A percentile compares a stretch with the other conserved stretches of the same genome.
Evolutionary conservation across 495 filamentous ascomycete genomes (phyloP).

Genomic region (Bryoglossum gracile): DNA sequence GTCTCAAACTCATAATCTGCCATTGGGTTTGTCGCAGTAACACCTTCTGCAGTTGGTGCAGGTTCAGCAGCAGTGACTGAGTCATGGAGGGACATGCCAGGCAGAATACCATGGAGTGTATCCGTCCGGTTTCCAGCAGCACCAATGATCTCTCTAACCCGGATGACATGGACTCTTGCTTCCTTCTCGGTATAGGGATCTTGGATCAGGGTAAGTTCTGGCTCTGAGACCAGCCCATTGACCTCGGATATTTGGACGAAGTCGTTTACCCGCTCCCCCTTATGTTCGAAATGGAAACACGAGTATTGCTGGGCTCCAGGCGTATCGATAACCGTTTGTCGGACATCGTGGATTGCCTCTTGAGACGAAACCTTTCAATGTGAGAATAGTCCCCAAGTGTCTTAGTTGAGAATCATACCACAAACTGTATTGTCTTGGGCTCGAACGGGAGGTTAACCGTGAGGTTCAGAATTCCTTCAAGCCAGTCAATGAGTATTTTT

Average conservation of each 20-base stretch:
- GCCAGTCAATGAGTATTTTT: too few species aligned
- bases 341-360: slow-evolving; percentile 95
- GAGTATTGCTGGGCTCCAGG: slow-evolving; percentile 95
- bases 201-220: slow-evolving; percentile 75
- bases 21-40: slow-evolving; percentile 48
- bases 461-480: slow-evolving; percentile 41
- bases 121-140: slow-evolving; percentile 84
- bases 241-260: slow-evolving; percentile 91
- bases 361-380: slow-evolving; percentile 70
- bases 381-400: slow-evolving; percentile 2
- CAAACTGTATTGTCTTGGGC: slow-evolving; percentile 72
- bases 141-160: slow-evolving; percentile 86
- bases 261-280: slow-evolving; percentile 83
- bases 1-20: slow-evolving; percentile 70
- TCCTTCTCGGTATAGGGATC: slow-evolving; percentile 99
- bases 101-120: slow-evolving; percentile 74
- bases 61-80: slow-evolving; percentile 48
- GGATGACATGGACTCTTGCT: slow-evolving; percentile 85
- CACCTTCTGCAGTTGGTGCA: slow-evolving; percentile 26
- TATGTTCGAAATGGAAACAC: slow-evolving; percentile 94
- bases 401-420: slow-evolving; percentile 46
- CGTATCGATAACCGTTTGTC: slow-evolving; percentile 90
- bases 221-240: slow-evolving; percentile 61
- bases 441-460: slow-evolving; percentile 34
- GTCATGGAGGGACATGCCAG: slow-evolving; percentile 86